Base-by-base conservation (phyloP, 345 rosid genomes). In the Lepidium sativum region DNA sequence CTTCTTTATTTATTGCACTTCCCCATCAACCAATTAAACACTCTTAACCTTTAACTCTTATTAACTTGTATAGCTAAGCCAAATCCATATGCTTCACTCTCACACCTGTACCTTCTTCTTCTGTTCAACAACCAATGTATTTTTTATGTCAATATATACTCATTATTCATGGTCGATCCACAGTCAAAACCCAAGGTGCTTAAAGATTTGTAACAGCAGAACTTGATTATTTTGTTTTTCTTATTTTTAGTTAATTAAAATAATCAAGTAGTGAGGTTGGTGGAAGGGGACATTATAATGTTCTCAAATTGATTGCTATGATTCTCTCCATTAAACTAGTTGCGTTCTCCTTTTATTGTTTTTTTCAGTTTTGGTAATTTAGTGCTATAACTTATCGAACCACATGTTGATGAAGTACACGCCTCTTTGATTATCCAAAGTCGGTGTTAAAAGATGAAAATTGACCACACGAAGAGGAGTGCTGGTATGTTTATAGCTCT, bases 1-100 rank as follows among this genome's bases (percentile, higher is more conserved):
- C 61, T 10, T 41, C 12, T n/a, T 27, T 50, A 72, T 72, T 64
- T 64, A 64, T 40, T 71, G 52, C 60, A 32, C 71, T 65, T 65
- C 34, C n/a, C 48, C 61, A 50, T 65, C 71, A 56, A 54, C 60
- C 65, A 64, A 54, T 54, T 54, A 63, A 15, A 41, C 50, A n/a
- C 63, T 32, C 57, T 27, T 27, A 5, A 6, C 31, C 0, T 27
- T 27, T 13, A 54, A 51, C 38, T 35, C 31, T 37, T 54, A 20
- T 20, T 20, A 7, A 55, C 18, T 55, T 7, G 35, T 20, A 15
- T 32, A 15, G 39, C 27, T 37, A 18, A 56, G 8, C 18, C 20
- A 7, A 55, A 21, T 18, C 43, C 43, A 27, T 27, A 27, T 5
- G 7, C 31, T n/a, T 14, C 44, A 13, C 1, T 14, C 8, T n/a